Conservation (phyloP, 495 filamentous ascomycete species). For the Annulohypoxylon bovei region DNA sequence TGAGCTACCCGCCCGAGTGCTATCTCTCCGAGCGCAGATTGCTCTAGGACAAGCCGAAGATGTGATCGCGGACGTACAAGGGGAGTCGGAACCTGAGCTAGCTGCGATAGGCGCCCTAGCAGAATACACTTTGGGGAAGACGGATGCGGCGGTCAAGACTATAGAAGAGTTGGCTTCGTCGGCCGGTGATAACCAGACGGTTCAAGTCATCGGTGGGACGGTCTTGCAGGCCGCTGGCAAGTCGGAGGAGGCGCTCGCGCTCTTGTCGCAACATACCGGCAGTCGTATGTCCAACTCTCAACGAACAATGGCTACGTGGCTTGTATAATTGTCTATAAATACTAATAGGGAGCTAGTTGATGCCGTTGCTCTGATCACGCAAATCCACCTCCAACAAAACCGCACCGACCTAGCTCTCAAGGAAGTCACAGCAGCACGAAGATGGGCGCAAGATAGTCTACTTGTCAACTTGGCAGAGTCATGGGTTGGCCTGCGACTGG, state of each 20-base stretch:
- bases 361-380: constrained; percentile 78
- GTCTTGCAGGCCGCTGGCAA: constrained; percentile 80
- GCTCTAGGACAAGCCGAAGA: constrained; percentile 79
- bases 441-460: constrained; percentile 95
- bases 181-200: constrained; percentile 76
- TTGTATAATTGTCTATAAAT: constrained; percentile 1
- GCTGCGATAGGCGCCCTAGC: constrained; percentile 80
- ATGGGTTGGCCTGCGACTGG: constrained; percentile 90
- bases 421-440: constrained; percentile 86
- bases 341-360: constrained; percentile 54
- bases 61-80: constrained; percentile 72
- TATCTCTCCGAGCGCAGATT: constrained; percentile 82
- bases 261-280: constrained; percentile 85
- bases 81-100: constrained; percentile 77
- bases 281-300: constrained; percentile 72
- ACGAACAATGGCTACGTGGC: constrained; percentile 41
- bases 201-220: constrained; percentile 82
- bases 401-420: constrained; percentile 88
- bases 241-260: constrained; percentile 81
- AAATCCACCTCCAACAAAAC: constrained; percentile 93
- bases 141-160: constrained; percentile 66
- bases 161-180: constrained; percentile 72
- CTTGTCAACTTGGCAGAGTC: constrained; percentile 94
- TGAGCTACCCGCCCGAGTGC: constrained; percentile 76
- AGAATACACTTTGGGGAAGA: constrained; percentile 68